Base-by-base conservation (phyloP, 305 asterid species). In the Rubia tinctorum region DNA sequence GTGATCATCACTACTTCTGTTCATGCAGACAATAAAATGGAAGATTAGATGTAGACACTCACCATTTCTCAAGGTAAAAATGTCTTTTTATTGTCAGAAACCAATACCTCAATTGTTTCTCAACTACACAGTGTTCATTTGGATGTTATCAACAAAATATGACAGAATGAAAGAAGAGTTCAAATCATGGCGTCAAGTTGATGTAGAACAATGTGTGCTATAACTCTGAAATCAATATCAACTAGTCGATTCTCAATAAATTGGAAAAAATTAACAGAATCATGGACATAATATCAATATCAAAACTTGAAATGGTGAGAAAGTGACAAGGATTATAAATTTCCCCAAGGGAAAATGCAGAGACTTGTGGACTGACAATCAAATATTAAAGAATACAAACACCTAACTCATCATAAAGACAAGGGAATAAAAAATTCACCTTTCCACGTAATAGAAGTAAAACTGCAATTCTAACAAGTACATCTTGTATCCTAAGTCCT, bases 401-500 rank as follows among this genome's bases (percentile, higher is more conserved):
- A 49, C 13, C 56, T 15, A 49, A 49, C 56, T 49, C 20, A 49
- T 49, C 55, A 13, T 47, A n/a, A 49, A 49, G 9, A 53, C 23
- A n/a, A 18, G 20, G 17, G 27, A 39, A 69, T 39, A 68, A 25
- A 72, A 71, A 75, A 73, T 93, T 84, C 88, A 90, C 99, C 85
- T 90, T 94, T 74, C 92, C 96, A 82, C 92, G 81, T 73, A 92
- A 47, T 68, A 92, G 96, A 80, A 86, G 79, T 76, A 94, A 83
- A 66, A 86, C 85, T 49, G 91, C 97, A 74, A 92, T 87, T 86
- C 98, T 90, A 75, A 90, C 97, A 75, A 94, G 99, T 40, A 94
- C 96, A 82, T 94, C 99, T 68, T 84, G 87, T 82, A 90, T 88
- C 82, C 97, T 82, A 27, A 94, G 86, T 80, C 99, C 99, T 85